Percentiles rank a stretch among this genome's conserved stretches.
These are phyloP conservation scores for Gossypium herbaceum DNA, from an alignment of 345 rosid genomes.

Conservation along the genomic window DNA sequence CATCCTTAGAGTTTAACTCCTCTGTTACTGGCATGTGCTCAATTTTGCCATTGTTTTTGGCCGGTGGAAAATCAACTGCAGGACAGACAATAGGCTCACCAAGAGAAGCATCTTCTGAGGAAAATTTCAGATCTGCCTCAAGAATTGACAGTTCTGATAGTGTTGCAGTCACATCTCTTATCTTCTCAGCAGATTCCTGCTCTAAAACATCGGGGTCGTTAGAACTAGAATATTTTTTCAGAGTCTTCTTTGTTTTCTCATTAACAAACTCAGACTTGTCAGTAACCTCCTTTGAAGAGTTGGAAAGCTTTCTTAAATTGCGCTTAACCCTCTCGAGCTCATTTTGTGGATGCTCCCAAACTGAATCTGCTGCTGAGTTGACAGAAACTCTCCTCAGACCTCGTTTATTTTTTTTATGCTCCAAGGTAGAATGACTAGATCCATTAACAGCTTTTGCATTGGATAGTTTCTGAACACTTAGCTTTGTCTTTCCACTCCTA, in stretches of 20 bases:
- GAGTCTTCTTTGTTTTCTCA: slow-evolving; percentile 40
- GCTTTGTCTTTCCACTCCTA: slow-evolving; percentile 43
- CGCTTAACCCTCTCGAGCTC: slow-evolving; percentile 52
- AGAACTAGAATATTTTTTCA: slow-evolving; percentile 34
- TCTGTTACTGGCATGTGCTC: slow-evolving; percentile 34
- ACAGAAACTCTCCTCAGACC: slow-evolving; percentile 41
- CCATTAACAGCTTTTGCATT: slow-evolving; percentile 33
- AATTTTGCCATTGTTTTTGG: slow-evolving; percentile 32
- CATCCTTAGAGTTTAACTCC: slow-evolving; percentile 35
- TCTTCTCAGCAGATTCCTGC: slow-evolving; percentile 38
- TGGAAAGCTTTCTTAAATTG: slow-evolving; percentile 41
- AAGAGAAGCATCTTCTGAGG: slow-evolving; percentile 21
- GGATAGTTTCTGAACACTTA: slow-evolving; percentile 41
- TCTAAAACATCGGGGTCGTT: slow-evolving; percentile 32
- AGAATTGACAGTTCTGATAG: slow-evolving; percentile 29
- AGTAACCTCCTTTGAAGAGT: slow-evolving; percentile 38
- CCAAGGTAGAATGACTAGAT: slow-evolving; percentile 34
- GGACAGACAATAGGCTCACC: slow-evolving; percentile 26
- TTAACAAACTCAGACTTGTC: slow-evolving; percentile 35
- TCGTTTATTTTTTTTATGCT: slow-evolving; percentile 45
- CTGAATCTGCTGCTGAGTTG: slow-evolving; percentile 27
- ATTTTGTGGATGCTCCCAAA: slow-evolving; percentile 40
- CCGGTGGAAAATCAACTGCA: slow-evolving; percentile 17
- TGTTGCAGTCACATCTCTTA: slow-evolving; percentile 23
- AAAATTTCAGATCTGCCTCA: slow-evolving; percentile 22